Percentiles rank a stretch among this genome's conserved stretches.
Conservation (phyloP, 1,139 yeast genomes). For the Candida sanyaensis region DNA sequence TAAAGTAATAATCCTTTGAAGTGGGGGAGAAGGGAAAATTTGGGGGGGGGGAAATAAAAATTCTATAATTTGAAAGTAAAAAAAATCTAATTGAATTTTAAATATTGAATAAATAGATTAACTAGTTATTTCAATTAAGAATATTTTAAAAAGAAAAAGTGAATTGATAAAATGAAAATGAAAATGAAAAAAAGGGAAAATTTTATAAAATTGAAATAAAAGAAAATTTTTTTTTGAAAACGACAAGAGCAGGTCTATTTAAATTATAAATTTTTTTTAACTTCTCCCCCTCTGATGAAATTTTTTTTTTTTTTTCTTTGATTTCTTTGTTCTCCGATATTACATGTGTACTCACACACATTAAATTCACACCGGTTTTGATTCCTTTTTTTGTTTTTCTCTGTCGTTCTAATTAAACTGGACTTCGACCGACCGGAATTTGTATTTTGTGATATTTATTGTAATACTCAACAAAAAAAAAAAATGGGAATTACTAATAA, state of each 20-base stretch:
- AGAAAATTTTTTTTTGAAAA: slow-evolving; percentile 3
- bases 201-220: slow-evolving; percentile 3
- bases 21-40: not conserved
- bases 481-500: slow-evolving; percentile 2
- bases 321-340: too few relatives aligned
- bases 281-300: not conserved
- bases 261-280: not conserved
- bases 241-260: not conserved
- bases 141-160: not conserved
- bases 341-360: too few relatives aligned
- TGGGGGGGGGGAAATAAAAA: not conserved
- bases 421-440: not conserved
- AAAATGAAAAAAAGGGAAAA: slow-evolving; percentile 1
- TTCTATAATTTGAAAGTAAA: not conserved
- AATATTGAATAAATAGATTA: not conserved
- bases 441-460: not conserved
- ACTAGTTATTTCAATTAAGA: not conserved
- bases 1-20: not conserved
- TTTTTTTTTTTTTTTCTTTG: not conserved
- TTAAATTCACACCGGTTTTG: not conserved
- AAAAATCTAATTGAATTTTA: slow-evolving; percentile 3
- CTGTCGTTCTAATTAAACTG: too few relatives aligned
- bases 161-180: not conserved
- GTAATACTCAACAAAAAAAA: not conserved
- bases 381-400: too few relatives aligned